Evolutionary conservation across 2,329 filamentous ascomycete genomes (phyloP).

Genomic region (Xylariaceae sp.): DNA sequence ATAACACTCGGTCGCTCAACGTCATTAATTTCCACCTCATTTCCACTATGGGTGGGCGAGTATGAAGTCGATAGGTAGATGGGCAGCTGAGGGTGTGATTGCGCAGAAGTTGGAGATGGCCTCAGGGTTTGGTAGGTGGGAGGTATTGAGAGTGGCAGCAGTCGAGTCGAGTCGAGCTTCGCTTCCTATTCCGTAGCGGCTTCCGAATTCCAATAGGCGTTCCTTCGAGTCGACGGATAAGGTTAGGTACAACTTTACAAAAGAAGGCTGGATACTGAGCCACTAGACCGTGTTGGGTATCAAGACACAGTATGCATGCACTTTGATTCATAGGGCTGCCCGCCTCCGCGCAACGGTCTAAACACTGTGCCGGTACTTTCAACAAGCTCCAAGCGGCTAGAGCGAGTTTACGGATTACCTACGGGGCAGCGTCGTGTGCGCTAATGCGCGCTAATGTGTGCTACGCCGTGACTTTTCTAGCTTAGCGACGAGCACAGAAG

Average conservation of each 20-base stretch:
- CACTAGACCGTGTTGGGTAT: too few species aligned
- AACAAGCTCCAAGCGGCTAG: too few species aligned
- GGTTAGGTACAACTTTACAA: too few species aligned
- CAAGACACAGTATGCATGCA: too few species aligned
- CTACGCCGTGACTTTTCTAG: too few species aligned
- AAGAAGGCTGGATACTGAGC: too few species aligned
- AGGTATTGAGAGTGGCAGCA: background rate
- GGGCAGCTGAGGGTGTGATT: background rate
- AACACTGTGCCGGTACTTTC: background rate
- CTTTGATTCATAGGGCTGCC: too few species aligned
- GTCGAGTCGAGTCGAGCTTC: background rate
- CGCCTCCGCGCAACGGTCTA: background rate
- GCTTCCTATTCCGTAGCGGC: too few species aligned
- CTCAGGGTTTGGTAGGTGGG: background rate
- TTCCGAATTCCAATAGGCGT: background rate
- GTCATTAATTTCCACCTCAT: background rate
- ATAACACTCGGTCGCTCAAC: background rate
- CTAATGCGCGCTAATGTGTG: too few species aligned
- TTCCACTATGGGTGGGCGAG: background rate
- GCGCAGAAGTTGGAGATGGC: background rate
- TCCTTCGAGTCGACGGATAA: background rate
- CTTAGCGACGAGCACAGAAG: too few species aligned
- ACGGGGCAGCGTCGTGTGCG: too few species aligned
- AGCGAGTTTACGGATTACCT: too few species aligned
- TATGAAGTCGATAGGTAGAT: background rate